phyloP scores from a whole-genome alignment of 306 rosid genomes.

The Glycine latifolia region DNA sequence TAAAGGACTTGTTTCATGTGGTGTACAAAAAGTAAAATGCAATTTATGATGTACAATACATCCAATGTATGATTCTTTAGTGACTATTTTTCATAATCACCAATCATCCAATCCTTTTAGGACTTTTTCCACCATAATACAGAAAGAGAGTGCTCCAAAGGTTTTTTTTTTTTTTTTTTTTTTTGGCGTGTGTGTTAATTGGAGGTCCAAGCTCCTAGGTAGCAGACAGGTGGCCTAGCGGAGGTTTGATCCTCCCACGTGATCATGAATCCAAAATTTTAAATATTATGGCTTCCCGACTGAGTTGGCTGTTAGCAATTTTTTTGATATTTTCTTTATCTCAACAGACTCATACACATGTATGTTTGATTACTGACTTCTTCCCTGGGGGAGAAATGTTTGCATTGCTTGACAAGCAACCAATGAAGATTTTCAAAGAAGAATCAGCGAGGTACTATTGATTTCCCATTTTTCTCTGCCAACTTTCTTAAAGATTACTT shows the following conservation, averaged over 20 bases:
- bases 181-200: background rate
- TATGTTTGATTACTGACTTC: slow-evolving; percentile 95
- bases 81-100: background rate
- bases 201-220: slow-evolving; percentile 1
- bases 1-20: background rate
- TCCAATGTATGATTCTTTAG: background rate
- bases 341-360: slow-evolving; percentile 84
- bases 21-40: background rate
- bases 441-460: slow-evolving; percentile 82
- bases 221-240: background rate
- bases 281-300: background rate
- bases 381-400: slow-evolving; percentile 92
- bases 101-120: background rate
- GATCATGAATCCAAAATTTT: background rate
- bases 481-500: slow-evolving; percentile 12
- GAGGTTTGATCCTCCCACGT: background rate
- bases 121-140: background rate
- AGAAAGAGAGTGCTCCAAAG: background rate
- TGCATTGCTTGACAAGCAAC: slow-evolving; percentile 91
- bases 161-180: background rate
- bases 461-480: background rate
- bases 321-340: slow-evolving; percentile 48
- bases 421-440: slow-evolving; percentile 86
- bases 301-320: background rate
- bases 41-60: background rate